These are phyloP conservation scores for Rhodotorula sp. DNA, from an alignment of 1,284 basidiomycete genomes.

Conservation along the genomic window DNA sequence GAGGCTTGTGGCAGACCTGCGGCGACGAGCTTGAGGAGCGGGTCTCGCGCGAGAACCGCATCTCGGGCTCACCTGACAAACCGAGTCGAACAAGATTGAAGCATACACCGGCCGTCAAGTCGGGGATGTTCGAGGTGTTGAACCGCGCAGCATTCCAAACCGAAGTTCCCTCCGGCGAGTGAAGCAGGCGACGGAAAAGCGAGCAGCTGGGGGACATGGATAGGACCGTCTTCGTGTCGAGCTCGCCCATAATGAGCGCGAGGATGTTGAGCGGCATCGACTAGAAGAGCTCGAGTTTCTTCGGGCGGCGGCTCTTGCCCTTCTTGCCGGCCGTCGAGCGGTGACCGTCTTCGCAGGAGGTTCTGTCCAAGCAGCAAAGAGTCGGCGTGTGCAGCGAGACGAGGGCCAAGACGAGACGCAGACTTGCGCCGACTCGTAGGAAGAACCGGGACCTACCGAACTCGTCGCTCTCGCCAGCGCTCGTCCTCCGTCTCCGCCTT, in stretches of 20 bases:
- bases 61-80: slow-evolving; percentile 4
- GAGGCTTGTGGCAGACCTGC: slow-evolving; percentile 18
- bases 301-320: slow-evolving; percentile 8
- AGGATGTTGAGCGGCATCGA: slow-evolving; percentile 21
- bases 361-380: too few species aligned
- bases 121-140: slow-evolving; percentile 4
- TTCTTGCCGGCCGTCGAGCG: slow-evolving; percentile 13
- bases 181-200: slow-evolving; percentile 10
- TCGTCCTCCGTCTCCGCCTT: too few species aligned
- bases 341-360: slow-evolving; percentile 5
- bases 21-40: background rate
- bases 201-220: slow-evolving; percentile 16
- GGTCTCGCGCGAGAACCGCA: background rate
- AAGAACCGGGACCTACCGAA: too few species aligned
- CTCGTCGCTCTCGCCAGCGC: too few species aligned
- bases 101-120: slow-evolving; percentile 6
- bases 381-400: too few species aligned
- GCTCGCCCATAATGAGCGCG: slow-evolving; percentile 9
- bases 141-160: slow-evolving; percentile 14
- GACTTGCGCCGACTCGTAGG: too few species aligned
- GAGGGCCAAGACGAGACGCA: too few species aligned
- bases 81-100: slow-evolving; percentile 13
- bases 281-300: slow-evolving; percentile 17
- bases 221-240: slow-evolving; percentile 29
- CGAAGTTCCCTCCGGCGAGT: background rate